Evolutionary conservation across 2,329 filamentous ascomycete genomes (phyloP).

Genomic region (Penicillium occitanis): DNA sequence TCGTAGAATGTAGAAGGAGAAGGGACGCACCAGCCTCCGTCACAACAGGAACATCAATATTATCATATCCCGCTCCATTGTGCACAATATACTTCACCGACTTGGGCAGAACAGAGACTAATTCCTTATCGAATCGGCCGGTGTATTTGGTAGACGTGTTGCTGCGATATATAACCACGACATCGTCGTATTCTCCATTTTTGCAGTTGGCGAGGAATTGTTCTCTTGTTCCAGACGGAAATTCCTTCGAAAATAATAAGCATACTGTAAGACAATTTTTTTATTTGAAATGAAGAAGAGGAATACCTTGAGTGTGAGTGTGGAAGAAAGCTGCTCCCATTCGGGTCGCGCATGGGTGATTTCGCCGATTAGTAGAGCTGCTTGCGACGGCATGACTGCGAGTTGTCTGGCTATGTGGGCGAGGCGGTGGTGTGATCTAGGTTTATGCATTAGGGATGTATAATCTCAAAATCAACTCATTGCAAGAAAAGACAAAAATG

Average conservation of each 20-base stretch:
- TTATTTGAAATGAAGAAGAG: neutral
- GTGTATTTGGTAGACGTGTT: conserved; percentile 55
- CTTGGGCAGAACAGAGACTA: conserved; percentile 47
- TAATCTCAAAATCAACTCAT: neutral
- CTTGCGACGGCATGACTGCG: conserved; percentile 37
- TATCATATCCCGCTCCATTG: conserved; percentile 61
- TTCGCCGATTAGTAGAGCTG: conserved; percentile 47
- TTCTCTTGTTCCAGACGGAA: conserved; percentile 52
- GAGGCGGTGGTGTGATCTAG: conserved; percentile 2
- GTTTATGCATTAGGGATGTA: neutral
- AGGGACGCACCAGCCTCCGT: conserved; percentile 41
- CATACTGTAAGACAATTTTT: neutral
- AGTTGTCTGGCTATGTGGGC: conserved; percentile 3
- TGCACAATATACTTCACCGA: conserved; percentile 54
- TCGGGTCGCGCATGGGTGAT: conserved; percentile 46
- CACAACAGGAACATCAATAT: conserved; percentile 57
- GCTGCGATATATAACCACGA: conserved; percentile 59
- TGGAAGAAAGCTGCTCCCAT: conserved; percentile 44
- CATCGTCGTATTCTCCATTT: conserved; percentile 55
- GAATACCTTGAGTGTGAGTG: conserved; percentile 43
- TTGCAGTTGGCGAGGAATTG: conserved; percentile 58
- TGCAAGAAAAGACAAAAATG: neutral
- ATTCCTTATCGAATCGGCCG: conserved; percentile 51
- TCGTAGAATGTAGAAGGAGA: neutral
- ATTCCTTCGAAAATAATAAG: conserved; percentile 45